A percentile compares a stretch with the other conserved stretches of the same genome.
These are phyloP conservation scores for Paratinospora sagittata DNA, from an alignment of 164 flowering plant species.

Conservation along the genomic window DNA sequence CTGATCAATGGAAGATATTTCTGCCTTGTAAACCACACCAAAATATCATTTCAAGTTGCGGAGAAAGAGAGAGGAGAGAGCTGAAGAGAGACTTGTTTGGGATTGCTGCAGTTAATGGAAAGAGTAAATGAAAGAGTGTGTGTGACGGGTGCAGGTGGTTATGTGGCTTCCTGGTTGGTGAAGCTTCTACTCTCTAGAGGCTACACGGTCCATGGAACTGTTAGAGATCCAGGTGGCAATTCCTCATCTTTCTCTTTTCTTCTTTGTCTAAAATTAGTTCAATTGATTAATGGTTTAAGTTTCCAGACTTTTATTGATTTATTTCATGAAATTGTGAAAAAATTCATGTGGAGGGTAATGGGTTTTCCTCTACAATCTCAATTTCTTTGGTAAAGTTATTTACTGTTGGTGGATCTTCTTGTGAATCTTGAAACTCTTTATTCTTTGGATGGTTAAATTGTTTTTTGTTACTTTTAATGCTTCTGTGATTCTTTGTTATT, in stretches of 20 bases:
- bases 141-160: conserved; percentile 6
- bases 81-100: background rate
- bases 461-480: too few species aligned
- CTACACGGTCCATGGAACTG: background rate
- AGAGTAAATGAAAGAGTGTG: background rate
- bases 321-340: too few species aligned
- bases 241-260: background rate
- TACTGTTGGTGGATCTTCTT: too few species aligned
- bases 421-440: too few species aligned
- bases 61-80: background rate
- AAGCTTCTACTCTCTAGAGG: conserved; percentile 3
- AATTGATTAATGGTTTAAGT: too few species aligned
- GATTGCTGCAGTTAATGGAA: background rate
- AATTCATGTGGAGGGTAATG: too few species aligned
- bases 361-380: too few species aligned
- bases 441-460: too few species aligned
- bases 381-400: too few species aligned
- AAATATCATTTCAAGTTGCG: background rate
- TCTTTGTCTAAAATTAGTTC: background rate
- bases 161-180: conserved; percentile 1
- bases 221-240: background rate
- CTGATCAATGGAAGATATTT: too few species aligned
- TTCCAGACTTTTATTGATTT: too few species aligned
- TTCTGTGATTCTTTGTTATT: too few species aligned
- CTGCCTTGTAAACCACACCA: background rate